phyloP scores from a whole-genome alignment of 148 eudicot genomes.

The Suaeda aralocaspica region DNA sequence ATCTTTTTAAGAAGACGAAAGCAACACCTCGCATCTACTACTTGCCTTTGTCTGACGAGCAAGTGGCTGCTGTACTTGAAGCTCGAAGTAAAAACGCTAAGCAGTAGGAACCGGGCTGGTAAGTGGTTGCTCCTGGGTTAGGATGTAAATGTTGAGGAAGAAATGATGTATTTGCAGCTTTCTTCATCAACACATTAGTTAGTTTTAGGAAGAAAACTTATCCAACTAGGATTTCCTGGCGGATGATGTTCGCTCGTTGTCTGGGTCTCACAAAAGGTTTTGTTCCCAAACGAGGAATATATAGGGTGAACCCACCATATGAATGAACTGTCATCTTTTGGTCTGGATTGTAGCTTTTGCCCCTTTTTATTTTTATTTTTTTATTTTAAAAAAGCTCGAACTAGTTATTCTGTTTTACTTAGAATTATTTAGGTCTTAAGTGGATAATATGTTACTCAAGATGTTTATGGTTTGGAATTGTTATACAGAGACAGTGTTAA shows the following conservation, averaged over 20 bases:
- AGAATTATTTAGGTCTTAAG: neutral
- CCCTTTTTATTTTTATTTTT: too few species aligned
- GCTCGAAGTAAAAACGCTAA: slow-evolving; percentile 39
- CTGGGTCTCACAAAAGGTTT: neutral
- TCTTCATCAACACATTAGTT: slow-evolving; percentile 10
- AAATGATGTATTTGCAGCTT: slow-evolving; percentile 10
- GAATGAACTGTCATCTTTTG: slow-evolving; percentile 7
- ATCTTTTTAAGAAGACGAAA: slow-evolving; percentile 86
- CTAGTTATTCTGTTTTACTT: neutral
- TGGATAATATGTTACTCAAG: slow-evolving; percentile 11
- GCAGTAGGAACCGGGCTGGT: slow-evolving; percentile 37
- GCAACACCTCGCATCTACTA: slow-evolving; percentile 87
- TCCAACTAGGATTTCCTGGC: slow-evolving; percentile 5
- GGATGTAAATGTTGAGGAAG: slow-evolving; percentile 24
- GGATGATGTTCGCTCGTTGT: slow-evolving; percentile 15
- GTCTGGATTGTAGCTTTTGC: neutral
- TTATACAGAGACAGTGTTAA: neutral
- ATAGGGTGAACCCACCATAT: slow-evolving; percentile 6
- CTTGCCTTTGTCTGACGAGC: slow-evolving; percentile 77
- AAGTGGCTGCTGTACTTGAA: slow-evolving; percentile 57
- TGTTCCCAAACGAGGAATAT: neutral
- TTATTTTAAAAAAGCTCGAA: neutral
- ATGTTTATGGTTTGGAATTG: slow-evolving; percentile 13
- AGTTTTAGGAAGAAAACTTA: slow-evolving; percentile 16
- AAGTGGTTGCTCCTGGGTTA: slow-evolving; percentile 14